phyloP scores from a whole-genome alignment of 1,139 yeast species.

The Casaregolazyma lundiana region DNA sequence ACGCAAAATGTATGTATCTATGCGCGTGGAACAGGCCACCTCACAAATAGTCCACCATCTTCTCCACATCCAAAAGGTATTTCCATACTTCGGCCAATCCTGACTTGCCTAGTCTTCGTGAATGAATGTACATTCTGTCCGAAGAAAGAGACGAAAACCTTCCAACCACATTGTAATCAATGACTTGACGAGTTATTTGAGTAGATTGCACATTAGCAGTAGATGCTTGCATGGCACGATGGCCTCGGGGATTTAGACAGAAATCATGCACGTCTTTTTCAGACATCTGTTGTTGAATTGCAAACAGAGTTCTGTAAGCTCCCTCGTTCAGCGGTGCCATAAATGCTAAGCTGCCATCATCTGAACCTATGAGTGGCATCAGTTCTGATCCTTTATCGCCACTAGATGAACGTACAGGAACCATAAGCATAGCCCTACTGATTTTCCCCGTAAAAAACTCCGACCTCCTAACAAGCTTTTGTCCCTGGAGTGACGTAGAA shows the following conservation, averaged over 20 bases:
- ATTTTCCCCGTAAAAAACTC: slow-evolving; percentile 65
- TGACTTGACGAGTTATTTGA: slow-evolving; percentile 19
- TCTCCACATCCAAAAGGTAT: slow-evolving; percentile 21
- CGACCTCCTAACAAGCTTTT: slow-evolving; percentile 62
- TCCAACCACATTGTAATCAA: slow-evolving; percentile 26
- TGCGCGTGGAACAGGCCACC: neutral
- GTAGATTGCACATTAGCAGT: slow-evolving; percentile 11
- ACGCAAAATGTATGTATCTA: neutral
- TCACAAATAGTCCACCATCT: slow-evolving; percentile 20
- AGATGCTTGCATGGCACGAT: slow-evolving; percentile 22
- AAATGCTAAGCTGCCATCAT: slow-evolving; percentile 73
- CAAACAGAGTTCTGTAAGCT: slow-evolving; percentile 73
- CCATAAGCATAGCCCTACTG: slow-evolving; percentile 53
- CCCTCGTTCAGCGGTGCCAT: slow-evolving; percentile 75
- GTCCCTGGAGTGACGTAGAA: slow-evolving; percentile 77
- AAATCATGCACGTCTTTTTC: slow-evolving; percentile 71
- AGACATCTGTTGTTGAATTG: slow-evolving; percentile 79
- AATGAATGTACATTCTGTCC: slow-evolving; percentile 27
- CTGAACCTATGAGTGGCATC: slow-evolving; percentile 56
- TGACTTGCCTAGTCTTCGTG: slow-evolving; percentile 32
- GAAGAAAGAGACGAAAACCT: slow-evolving; percentile 24
- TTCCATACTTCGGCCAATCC: slow-evolving; percentile 29
- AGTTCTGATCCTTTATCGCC: slow-evolving; percentile 31
- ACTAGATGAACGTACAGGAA: slow-evolving; percentile 37
- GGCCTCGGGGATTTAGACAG: slow-evolving; percentile 68